These are phyloP conservation scores for Volvox africanus DNA, from an alignment of 139 green algal genomes.

Conservation along the genomic window DNA sequence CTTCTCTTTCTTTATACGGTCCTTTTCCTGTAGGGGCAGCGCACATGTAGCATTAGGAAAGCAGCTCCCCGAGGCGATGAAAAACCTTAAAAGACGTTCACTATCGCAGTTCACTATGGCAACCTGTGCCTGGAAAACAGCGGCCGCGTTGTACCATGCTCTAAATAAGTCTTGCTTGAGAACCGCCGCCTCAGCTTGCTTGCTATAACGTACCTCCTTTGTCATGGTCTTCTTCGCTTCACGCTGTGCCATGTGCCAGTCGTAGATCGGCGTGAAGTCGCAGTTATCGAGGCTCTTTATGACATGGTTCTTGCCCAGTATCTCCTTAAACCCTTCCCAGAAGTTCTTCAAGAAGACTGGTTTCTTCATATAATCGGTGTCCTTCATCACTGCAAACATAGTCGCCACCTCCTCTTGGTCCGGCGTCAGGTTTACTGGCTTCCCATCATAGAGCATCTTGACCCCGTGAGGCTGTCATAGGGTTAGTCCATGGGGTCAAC, in stretches of 20 bases:
- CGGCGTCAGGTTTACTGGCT: constrained; percentile 90
- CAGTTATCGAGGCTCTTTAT: constrained; percentile 93
- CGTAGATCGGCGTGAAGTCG: constrained; percentile 97
- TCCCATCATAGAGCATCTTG: constrained; percentile 96
- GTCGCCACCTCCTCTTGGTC: constrained; percentile 92
- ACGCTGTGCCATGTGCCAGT: constrained; percentile 87
- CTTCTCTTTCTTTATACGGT: constrained; percentile 84
- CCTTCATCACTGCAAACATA: constrained; percentile 97
- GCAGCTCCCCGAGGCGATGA: no score
- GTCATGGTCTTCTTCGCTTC: constrained; percentile 93
- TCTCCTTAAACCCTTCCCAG: constrained; percentile 93
- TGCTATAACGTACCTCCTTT: constrained; percentile 82
- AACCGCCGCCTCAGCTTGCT: no score
- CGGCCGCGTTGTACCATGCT: no score
- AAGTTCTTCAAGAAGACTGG: constrained; percentile 89
- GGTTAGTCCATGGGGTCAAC: neutral
- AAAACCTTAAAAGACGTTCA: no score
- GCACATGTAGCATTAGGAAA: neutral
- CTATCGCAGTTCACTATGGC: no score
- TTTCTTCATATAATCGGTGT: constrained; percentile 98
- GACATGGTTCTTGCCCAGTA: constrained; percentile 90
- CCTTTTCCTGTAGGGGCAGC: constrained; percentile 90
- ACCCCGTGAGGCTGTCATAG: constrained; percentile 86
- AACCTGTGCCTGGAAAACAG: no score
- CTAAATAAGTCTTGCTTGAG: no score